These are phyloP conservation scores for Hygrophorus russula DNA, from an alignment of 768 basidiomycete species.

Conservation along the genomic window DNA sequence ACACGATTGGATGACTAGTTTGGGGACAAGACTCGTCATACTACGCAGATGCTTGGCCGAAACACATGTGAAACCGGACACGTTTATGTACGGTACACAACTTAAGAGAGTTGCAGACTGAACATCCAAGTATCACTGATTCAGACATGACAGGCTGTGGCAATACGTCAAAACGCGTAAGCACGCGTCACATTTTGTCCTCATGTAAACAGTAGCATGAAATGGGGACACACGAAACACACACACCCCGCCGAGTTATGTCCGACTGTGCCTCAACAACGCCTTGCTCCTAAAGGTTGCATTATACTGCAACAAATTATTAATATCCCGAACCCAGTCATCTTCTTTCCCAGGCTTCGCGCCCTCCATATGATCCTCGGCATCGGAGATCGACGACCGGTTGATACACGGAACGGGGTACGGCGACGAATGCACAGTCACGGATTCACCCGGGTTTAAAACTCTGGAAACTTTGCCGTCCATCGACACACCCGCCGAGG, in stretches of 20 bases:
- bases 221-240: no score
- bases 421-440: slow-evolving; percentile 74
- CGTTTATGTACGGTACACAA: no score
- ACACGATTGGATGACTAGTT: no score
- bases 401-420: slow-evolving; percentile 93
- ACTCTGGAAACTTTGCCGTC: slow-evolving; percentile 82
- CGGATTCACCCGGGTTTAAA: slow-evolving; percentile 76
- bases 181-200: no score
- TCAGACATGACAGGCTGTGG: no score
- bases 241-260: slow-evolving; percentile 20
- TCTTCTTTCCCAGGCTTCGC: slow-evolving; percentile 75
- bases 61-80: no score
- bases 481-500: slow-evolving; percentile 86
- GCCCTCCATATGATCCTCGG: slow-evolving; percentile 42
- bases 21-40: no score
- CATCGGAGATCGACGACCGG: slow-evolving; percentile 62
- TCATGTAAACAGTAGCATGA: no score
- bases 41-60: no score
- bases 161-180: no score
- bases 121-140: no score
- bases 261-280: slow-evolving; percentile 61
- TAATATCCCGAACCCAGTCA: slow-evolving; percentile 96
- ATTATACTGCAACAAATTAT: slow-evolving; percentile 89
- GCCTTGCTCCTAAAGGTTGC: slow-evolving; percentile 89
- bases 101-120: no score